Evolutionary conservation across 1,284 basidiomycete genomes (phyloP), one percentile per base, ranked within the genome.

Genomic region (Tylopilus sp.): DNA sequence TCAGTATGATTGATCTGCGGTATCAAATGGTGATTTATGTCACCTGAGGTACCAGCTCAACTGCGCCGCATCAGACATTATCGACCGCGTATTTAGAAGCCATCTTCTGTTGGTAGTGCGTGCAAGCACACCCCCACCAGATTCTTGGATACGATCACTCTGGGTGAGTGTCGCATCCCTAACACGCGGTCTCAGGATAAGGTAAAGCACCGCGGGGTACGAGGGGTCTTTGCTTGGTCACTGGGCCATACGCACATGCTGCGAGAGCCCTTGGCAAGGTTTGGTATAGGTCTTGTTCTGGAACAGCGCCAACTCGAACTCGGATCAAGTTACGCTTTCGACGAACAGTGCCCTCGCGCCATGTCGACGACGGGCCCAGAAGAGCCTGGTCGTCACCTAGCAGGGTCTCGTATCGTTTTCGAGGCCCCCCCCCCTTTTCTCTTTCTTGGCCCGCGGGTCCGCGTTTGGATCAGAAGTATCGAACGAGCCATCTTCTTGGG

Each of bases 201-300:
- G n/a, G n/a, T n/a, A n/a, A n/a, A n/a, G n/a, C n/a, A n/a, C n/a
- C n/a, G n/a, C n/a, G n/a, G n/a, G n/a, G n/a, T n/a, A n/a, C n/a
- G n/a, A n/a, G n/a, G n/a, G n/a, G n/a, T n/a, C n/a, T n/a, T n/a
- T 40, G 9, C 15, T 38, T 59, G 33, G 71, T 59, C 40, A 10
- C 4, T 20, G 28, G 6, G 30, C n/a, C 24, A 17, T 54, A 74
- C 72, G 15, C 63, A 24, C 21, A 6, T 24, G 21, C n/a, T 85
- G 31, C 72, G 79, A 40, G 83, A 85, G 63, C 76, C 81, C 18
- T 73, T 73, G 20, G 83, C 82, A 3, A 84, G 86, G 64, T 83
- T 85, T 78, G 69, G 70, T 83, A 37, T 67, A 86, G 14, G 73
- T 84, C 48, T 73, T 84, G 43, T 80, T 85, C 53, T 83, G 83